phyloP scores from a whole-genome alignment of 2,329 filamentous ascomycete genomes.

The Pseudogymnoascus sp. region DNA sequence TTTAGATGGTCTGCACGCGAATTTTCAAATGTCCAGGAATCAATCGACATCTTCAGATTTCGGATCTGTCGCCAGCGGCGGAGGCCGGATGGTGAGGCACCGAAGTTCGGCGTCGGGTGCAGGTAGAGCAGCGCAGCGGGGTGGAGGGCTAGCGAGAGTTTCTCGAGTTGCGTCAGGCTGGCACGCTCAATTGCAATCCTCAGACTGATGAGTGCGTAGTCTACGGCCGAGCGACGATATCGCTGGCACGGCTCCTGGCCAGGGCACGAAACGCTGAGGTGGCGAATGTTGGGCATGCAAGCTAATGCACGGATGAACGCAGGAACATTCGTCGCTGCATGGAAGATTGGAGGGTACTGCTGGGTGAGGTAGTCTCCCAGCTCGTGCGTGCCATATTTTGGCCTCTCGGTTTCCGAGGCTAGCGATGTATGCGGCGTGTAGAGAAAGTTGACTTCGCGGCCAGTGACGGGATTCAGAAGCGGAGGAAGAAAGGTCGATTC shows the following conservation, averaged over 20 bases:
- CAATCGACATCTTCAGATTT: slow-evolving; percentile 63
- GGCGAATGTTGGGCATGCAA: slow-evolving; percentile 58
- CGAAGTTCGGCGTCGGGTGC: slow-evolving; percentile 64
- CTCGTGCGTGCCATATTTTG: slow-evolving; percentile 71
- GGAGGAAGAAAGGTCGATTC: slow-evolving; percentile 75
- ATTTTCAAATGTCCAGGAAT: slow-evolving; percentile 57
- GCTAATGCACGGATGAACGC: slow-evolving; percentile 71
- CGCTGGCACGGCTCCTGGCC: slow-evolving; percentile 59
- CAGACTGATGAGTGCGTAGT: slow-evolving; percentile 81
- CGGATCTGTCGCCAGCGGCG: slow-evolving; percentile 71
- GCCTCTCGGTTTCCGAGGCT: slow-evolving; percentile 50
- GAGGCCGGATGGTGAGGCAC: slow-evolving; percentile 60
- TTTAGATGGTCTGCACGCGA: slow-evolving; percentile 61
- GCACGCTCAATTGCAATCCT: slow-evolving; percentile 74
- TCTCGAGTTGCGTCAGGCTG: slow-evolving; percentile 54
- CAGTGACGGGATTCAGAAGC: slow-evolving; percentile 68
- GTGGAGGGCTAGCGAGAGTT: slow-evolving; percentile 67
- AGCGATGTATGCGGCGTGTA: slow-evolving; percentile 69
- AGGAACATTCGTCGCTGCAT: slow-evolving; percentile 78
- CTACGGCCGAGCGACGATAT: slow-evolving; percentile 68
- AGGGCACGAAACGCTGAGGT: slow-evolving; percentile 69
- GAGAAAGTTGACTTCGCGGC: slow-evolving; percentile 69
- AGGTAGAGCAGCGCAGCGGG: slow-evolving; percentile 69
- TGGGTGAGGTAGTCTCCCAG: slow-evolving; percentile 73
- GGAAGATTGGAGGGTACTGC: slow-evolving; percentile 83